Evolutionary conservation across 1,139 yeast species (phyloP), one percentile per base, ranked within the genome.

Genomic region (Debaryomyces udenii): DNA sequence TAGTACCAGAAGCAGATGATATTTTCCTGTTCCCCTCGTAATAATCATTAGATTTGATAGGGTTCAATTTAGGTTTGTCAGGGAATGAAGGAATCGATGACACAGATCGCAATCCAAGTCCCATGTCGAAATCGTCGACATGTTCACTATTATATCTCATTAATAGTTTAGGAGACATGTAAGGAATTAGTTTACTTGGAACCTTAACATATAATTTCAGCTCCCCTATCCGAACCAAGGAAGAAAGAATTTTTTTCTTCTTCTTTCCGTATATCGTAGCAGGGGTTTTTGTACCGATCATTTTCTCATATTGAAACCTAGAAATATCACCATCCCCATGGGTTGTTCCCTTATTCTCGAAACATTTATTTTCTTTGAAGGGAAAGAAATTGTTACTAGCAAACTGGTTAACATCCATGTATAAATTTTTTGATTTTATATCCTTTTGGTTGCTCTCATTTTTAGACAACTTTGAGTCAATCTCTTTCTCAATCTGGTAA

Each of bases 91-190:
- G 22, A 2, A 35, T n/a, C 15, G 42, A 39, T n/a, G 31, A 6
- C 10, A 35, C 24, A 2, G 42, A 6, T 4, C 29, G 31, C 18
- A 39, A 24, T 16, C 18, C 31, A 31, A 31, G 11, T 17, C 39
- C 16, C 15, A 26, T 43, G 5, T 47, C 48, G 32, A 39, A 46
- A 3, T 42, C 42, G 26, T 41, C 52, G 15, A 22, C 43, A 22
- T 40, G 40, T 1, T 57, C 59, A 26, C 48, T 57, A 39, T 73
- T 73, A 45, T 70, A 70, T 45, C 61, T 69, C 58, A 59, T 63
- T 9, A 73, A 52, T 31, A 73, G 55, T 41, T 62, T 61, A 1
- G 78, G 75, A 1, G 75, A 62, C 4, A 66, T 53, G 47, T 70
- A 72, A 1, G 69, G 64, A n/a, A 73, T 50, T 5, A 66, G 59